Evolutionary conservation across 331 rosid genomes (phyloP), one percentile per base, ranked within the genome.

Genomic region (Erythrophleum ivorense): DNA sequence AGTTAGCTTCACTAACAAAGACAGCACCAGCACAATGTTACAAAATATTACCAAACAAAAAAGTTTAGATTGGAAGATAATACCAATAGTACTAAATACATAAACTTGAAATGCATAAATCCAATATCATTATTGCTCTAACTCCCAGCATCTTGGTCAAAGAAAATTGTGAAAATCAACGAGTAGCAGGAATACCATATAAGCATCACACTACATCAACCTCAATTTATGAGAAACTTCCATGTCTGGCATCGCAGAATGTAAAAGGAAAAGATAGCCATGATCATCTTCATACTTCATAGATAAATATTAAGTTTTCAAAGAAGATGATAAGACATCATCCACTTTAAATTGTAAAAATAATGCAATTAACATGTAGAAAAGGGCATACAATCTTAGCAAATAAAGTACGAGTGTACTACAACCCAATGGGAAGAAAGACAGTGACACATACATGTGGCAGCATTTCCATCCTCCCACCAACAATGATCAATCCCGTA

Each of bases 401-500:
- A 69, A 67, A 77, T 58, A 24, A 62, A 36, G 24, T 43, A 46
- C 53, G 69, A 38, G 16, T 7, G 18, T 48, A 65, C 71, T 33
- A 36, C 43, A 75, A 60, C 68, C 5, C 16, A 48, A 70, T 70
- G 59, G 50, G 64, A 58, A 81, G 31, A 33, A 77, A 36, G 71
- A 62, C 63, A 70, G 19, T 19, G 72, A 85, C 29, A 79, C 94
- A 82, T 92, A 96, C 99, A 84, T 94, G 97, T 73, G 97, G 89
- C 88, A 92, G 97, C 88, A 92, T 85, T 89, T 96, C 99, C 99
- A 96, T 92, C 82, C 99, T 92, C 70, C 97, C 99, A 78, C 98
- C 99, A 81, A 96, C 91, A 84, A 96, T 91, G 84, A 96, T 84
- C 89, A 96, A 87, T 77, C 99, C 98, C 8, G 95, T 67, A 87